Conservation (phyloP, 75 land plant genomes). For the Sequoia sempervirens region DNA sequence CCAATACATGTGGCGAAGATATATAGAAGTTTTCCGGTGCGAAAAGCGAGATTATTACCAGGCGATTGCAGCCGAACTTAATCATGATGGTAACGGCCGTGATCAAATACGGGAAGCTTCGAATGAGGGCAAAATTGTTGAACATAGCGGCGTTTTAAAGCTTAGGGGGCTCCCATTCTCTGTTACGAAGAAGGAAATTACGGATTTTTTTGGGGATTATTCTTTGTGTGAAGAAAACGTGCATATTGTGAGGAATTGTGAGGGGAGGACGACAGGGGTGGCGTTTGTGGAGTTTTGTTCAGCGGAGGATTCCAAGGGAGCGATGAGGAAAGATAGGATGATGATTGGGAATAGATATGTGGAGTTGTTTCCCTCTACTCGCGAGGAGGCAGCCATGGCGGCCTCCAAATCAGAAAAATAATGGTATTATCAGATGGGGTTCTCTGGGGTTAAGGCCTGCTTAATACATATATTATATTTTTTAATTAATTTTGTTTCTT, state of each 20-base stretch:
- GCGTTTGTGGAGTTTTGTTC: constrained; percentile 75
- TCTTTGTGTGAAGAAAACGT: constrained; percentile 50
- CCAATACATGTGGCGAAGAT: constrained; percentile 32
- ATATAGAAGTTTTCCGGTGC: constrained; percentile 4
- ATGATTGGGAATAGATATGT: constrained; percentile 75
- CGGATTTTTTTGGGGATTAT: constrained; percentile 69
- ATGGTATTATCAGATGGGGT: not conserved
- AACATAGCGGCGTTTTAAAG: not conserved
- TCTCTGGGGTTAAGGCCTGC: too few species aligned
- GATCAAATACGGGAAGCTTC: not conserved
- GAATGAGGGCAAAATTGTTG: not conserved
- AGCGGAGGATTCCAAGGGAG: constrained; percentile 59
- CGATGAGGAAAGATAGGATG: constrained; percentile 92
- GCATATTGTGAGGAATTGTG: constrained; percentile 64
- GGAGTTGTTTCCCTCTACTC: constrained; percentile 83
- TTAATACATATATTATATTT: too few species aligned
- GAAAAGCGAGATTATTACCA: constrained; percentile 36
- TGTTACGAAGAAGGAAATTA: constrained; percentile 46
- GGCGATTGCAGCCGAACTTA: constrained; percentile 20
- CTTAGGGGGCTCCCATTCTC: constrained; percentile 84
- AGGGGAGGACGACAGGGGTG: constrained; percentile 87
- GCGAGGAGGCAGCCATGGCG: constrained; percentile 68
- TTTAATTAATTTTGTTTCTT: too few species aligned
- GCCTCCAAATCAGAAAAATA: constrained; percentile 45
- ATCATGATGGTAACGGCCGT: too few species aligned